Conservation (phyloP, 345 rosid genomes). For the Dimocarpus longan region DNA sequence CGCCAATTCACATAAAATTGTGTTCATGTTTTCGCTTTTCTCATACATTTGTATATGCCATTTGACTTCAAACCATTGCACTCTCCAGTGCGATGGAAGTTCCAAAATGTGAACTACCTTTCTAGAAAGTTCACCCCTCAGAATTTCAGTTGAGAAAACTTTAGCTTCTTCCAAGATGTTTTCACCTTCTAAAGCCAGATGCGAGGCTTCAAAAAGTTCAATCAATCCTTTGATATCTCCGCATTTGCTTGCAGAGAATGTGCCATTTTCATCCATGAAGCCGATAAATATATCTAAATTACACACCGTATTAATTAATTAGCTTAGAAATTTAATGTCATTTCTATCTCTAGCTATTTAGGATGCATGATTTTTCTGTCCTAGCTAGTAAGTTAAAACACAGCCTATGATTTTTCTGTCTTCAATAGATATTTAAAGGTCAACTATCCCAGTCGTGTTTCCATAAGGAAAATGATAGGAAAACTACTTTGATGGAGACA, state of each 20-base stretch:
- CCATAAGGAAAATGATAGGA: no score
- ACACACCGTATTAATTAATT: neutral
- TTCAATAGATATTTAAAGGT: no score
- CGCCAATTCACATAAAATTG: constrained; percentile 32
- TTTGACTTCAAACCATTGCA: constrained; percentile 50
- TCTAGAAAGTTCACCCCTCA: constrained; percentile 18
- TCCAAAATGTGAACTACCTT: constrained; percentile 36
- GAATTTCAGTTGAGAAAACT: constrained; percentile 22
- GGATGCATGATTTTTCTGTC: no score
- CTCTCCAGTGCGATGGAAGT: constrained; percentile 46
- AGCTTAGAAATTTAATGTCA: no score
- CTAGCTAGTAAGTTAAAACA: neutral
- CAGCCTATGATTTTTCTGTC: no score
- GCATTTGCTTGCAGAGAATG: constrained; percentile 19
- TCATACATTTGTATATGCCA: constrained; percentile 38
- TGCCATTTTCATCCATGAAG: constrained; percentile 32
- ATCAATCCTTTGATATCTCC: constrained; percentile 33
- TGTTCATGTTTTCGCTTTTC: constrained; percentile 4
- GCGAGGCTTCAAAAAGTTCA: constrained; percentile 53
- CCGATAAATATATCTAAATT: constrained; percentile 37
- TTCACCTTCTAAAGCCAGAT: constrained; percentile 42
- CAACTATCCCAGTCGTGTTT: no score
- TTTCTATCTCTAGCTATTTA: no score
- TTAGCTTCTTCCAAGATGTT: constrained; percentile 35
- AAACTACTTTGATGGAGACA: no score